These are phyloP conservation scores for Sistotremastrum suecicum DNA, from an alignment of 768 basidiomycete species.

Conservation along the genomic window DNA sequence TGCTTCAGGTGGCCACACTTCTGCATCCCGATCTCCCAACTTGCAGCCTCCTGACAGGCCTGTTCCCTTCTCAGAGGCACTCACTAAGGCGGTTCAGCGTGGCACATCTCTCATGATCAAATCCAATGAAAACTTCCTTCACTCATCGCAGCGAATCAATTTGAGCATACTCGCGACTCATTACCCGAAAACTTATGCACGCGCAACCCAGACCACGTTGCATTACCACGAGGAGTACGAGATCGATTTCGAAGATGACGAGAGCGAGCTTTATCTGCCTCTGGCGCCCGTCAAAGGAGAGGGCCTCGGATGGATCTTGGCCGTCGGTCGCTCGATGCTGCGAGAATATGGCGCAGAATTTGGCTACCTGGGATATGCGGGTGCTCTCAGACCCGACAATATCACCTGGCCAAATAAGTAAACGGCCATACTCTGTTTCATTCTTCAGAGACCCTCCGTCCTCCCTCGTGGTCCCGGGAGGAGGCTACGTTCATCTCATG, in stretches of 20 bases:
- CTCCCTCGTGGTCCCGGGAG: too few relatives aligned
- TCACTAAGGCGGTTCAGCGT: conserved; percentile 23
- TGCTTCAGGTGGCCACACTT: neutral
- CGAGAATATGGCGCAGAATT: conserved; percentile 65
- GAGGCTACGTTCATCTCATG: too few relatives aligned
- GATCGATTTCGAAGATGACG: conserved; percentile 73
- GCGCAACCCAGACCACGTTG: conserved; percentile 54
- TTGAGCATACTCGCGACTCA: conserved; percentile 53
- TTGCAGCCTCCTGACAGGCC: conserved; percentile 28
- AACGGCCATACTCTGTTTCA: too few relatives aligned
- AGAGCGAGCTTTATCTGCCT: conserved; percentile 80
- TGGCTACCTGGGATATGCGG: conserved; percentile 41
- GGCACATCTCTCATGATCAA: conserved; percentile 14
- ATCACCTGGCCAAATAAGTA: too few relatives aligned
- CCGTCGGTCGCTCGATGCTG: conserved; percentile 79
- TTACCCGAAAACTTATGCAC: conserved; percentile 64
- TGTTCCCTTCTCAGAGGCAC: conserved; percentile 30
- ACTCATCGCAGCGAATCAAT: conserved; percentile 41
- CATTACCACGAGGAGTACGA: conserved; percentile 57
- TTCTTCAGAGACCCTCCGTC: too few relatives aligned
- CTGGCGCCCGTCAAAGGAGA: conserved; percentile 58
- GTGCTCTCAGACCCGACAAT: too few relatives aligned
- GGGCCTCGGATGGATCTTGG: conserved; percentile 77
- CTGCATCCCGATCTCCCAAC: conserved; percentile 13
- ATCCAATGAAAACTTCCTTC: too few relatives aligned